These are phyloP conservation scores for Cocos nucifera DNA, from an alignment of 176 grass and related monocot genomes.

Conservation along the genomic window DNA sequence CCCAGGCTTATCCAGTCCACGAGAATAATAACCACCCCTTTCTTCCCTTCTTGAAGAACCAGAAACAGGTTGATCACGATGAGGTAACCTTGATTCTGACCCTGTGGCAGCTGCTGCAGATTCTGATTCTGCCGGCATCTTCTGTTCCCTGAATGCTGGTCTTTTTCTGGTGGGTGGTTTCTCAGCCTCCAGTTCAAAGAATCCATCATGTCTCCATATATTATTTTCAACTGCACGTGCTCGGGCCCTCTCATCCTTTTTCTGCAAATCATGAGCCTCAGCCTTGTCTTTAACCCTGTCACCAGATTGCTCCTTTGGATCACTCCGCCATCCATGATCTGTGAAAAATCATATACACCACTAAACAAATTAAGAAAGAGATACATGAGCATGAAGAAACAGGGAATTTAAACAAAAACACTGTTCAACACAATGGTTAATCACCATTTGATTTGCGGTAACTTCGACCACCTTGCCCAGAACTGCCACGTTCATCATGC, in stretches of 20 bases:
- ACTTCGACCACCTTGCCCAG: slow-evolving; percentile 57
- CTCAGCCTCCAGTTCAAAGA: slow-evolving; percentile 48
- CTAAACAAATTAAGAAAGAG: not conserved
- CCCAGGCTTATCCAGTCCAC: slow-evolving; percentile 22
- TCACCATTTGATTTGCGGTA: slow-evolving; percentile 41
- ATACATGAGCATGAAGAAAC: too few relatives aligned
- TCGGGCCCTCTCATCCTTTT: slow-evolving; percentile 27
- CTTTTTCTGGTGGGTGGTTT: slow-evolving; percentile 34
- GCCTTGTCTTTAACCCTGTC: slow-evolving; percentile 29
- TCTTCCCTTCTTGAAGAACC: slow-evolving; percentile 41
- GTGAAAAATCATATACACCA: slow-evolving; percentile 12
- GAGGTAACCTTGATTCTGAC: slow-evolving; percentile 16
- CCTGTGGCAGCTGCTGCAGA: slow-evolving; percentile 9
- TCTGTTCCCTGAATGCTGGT: slow-evolving; percentile 42
- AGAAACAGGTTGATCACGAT: slow-evolving; percentile 26
- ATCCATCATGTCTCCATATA: slow-evolving; percentile 56
- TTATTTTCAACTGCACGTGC: slow-evolving; percentile 28
- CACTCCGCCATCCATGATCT: slow-evolving; percentile 57
- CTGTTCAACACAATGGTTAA: too few relatives aligned
- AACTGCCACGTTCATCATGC: slow-evolving; percentile 62
- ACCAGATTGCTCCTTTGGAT: slow-evolving; percentile 30
- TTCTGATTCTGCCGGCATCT: slow-evolving; percentile 30
- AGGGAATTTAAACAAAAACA: too few relatives aligned
- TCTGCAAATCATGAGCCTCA: slow-evolving; percentile 21
- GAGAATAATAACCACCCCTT: slow-evolving; percentile 28